Evolutionary conservation across 1,284 basidiomycete genomes (phyloP), one percentile per base, ranked within the genome.

Genomic region (Porodaedalea pini): DNA sequence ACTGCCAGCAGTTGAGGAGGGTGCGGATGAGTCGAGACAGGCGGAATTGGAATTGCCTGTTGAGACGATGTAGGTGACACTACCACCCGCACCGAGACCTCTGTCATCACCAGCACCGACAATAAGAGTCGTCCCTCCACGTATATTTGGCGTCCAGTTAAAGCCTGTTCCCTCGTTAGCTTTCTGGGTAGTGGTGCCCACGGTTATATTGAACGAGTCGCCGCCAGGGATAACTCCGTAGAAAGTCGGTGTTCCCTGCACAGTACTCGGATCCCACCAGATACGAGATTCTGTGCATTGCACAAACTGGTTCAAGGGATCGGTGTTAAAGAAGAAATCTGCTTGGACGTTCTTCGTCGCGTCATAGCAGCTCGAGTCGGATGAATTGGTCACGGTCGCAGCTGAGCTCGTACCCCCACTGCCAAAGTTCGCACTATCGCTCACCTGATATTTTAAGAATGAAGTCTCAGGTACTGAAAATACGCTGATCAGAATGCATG

Each of bases 201-300:
- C 56, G 1, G 84, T 82, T 54, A 91, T 79, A 5, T 75, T 66
- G 66, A 90, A 90, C 0, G 88, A 86, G 51, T 88, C 72, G 15
- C 89, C 89, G 1, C 88, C 89, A 1, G 89, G 90, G 32, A 92
- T 90, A 41, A 90, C 74, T 7, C 87, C 88, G 40, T 82, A 74
- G 68, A 91, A 86, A 31, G 70, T 77, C 2, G 82, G 77, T 1
- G 67, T 78, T 8, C 86, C 85, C 69, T 81, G 70, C 0, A 83
- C 78, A 13, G 66, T 69, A 3, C 70, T 61, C 2, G 73, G 65
- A 57, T 79, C 70, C 85, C 85, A 90, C 77, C 78, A 88, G 62
- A 90, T 67, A 51, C 86, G 79, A 25, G 78, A 81, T 6, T 75
- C 7, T 34, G 65, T 64, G 62, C 88, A 90, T 67, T 88, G 83